phyloP scores from a whole-genome alignment of 2,329 filamentous ascomycete species.

The Penicillium sp. region DNA sequence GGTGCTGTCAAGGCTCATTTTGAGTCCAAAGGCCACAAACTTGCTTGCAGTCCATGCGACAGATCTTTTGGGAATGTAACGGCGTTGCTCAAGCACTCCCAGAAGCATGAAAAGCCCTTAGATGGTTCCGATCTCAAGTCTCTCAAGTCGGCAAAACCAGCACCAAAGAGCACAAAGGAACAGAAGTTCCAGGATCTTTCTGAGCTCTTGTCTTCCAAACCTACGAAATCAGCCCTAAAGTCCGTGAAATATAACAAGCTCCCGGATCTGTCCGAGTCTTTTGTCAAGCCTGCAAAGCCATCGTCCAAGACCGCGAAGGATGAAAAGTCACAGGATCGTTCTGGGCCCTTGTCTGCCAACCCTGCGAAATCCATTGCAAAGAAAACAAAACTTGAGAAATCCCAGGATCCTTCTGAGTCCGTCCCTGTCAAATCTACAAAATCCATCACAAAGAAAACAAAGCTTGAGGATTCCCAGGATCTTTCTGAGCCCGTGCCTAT shows the following conservation, averaged over 20 bases:
- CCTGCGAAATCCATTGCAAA: background rate
- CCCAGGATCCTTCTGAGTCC: background rate
- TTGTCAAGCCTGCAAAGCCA: background rate
- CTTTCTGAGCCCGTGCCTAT: background rate
- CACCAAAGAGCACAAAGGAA: background rate
- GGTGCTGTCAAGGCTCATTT: slow-evolving; percentile 9
- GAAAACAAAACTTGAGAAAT: background rate
- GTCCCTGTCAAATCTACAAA: background rate
- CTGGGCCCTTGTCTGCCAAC: background rate
- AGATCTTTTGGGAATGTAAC: background rate
- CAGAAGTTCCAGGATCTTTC: background rate
- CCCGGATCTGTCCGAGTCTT: background rate
- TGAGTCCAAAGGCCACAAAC: slow-evolving; percentile 5
- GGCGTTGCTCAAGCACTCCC: background rate
- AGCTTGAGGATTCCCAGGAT: background rate
- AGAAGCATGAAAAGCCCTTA: background rate
- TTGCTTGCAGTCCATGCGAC: slow-evolving; percentile 5
- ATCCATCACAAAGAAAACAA: background rate
- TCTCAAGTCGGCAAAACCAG: background rate
- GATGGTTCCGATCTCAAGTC: background rate
- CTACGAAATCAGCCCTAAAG: background rate
- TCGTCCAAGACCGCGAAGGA: background rate
- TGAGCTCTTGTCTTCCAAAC: background rate
- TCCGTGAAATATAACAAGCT: background rate
- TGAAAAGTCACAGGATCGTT: background rate